Base-by-base conservation (phyloP, 2,329 filamentous ascomycete species). In the Trichoderma atroviride region DNA sequence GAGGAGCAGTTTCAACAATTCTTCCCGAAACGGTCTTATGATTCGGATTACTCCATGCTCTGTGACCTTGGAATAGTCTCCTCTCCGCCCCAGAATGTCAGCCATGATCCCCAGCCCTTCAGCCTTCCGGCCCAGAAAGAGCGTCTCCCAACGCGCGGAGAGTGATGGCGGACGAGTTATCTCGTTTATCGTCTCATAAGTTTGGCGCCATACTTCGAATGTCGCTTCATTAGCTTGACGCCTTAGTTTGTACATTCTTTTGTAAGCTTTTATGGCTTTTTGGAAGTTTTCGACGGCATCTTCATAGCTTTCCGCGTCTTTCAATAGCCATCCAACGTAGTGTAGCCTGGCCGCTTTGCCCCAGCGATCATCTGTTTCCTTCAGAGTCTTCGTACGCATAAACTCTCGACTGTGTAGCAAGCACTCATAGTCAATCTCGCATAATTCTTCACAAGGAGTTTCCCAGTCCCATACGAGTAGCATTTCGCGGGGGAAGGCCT, bases 391-490 rank as follows among this genome's bases (percentile, higher is more conserved):
- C 4, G 6, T 10, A 43, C 10, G 19, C 16, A 4, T 2, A 4
- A n/a, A 10, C 10, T 19, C 40, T 10, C 40, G 16, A 1, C 1
- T 43, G 6, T n/a, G 10, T 4, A 43, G 7, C 6, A 43, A 9
- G 7, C 7, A 10, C 16, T 43, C 40, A 6, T 43, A 43, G 40
- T 43, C 16, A 19, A 7, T 19, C 16, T 7, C 16, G 37, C 16
- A 9, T 2, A 19, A 19, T 5, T 43, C 6, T 43, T 43, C 16
- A 19, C 5, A 19, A 2, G 16, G 16, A 16, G 16, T 43, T 43
- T 43, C 40, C 64, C 64, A 67, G 27, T 67, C 64, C 64, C 64
- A 67, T 14, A 59, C 22, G 16, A 67, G 64, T 7, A 67, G 1
- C n/a, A 67, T 40, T 4, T 67, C 40, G 11, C 35, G 37, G 19